Percentiles rank a stretch among this genome's conserved stretches.
Conservation (phyloP, 129 eudicot species). For the Pulicaria dysenterica region DNA sequence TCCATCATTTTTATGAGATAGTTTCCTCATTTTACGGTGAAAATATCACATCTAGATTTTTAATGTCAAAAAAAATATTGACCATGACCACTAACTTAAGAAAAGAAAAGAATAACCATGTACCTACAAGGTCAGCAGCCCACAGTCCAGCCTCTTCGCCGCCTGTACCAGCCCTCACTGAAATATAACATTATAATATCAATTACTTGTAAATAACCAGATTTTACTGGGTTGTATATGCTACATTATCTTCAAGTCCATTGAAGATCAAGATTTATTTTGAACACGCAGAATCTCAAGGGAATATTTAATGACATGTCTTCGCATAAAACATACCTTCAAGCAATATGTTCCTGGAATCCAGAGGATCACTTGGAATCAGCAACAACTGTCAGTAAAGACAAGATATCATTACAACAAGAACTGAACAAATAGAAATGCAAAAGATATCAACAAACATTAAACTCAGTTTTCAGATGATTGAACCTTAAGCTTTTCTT, state of each 20-base stretch:
- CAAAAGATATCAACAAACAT: background rate
- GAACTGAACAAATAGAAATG: slow-evolving; percentile 14
- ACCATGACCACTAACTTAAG: slow-evolving; percentile 24
- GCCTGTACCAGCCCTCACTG: slow-evolving; percentile 99
- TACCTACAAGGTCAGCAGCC: slow-evolving; percentile 99
- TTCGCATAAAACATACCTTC: slow-evolving; percentile 61
- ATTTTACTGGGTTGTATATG: background rate
- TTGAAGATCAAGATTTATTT: too few species aligned
- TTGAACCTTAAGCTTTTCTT: slow-evolving; percentile 82
- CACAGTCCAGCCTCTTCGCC: slow-evolving; percentile 99
- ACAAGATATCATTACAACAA: slow-evolving; percentile 25
- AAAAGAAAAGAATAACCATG: slow-evolving; percentile 50
- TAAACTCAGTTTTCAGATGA: slow-evolving; percentile 14
- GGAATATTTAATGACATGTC: background rate
- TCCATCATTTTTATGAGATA: background rate
- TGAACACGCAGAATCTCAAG: slow-evolving; percentile 5
- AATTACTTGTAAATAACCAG: slow-evolving; percentile 10
- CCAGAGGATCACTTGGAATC: slow-evolving; percentile 95
- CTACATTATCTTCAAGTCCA: background rate
- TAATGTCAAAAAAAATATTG: background rate
- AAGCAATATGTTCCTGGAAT: slow-evolving; percentile 88
- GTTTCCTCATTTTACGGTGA: background rate
- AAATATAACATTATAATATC: slow-evolving; percentile 37
- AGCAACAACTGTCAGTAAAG: slow-evolving; percentile 60
- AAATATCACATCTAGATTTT: background rate